Evolutionary conservation across 495 filamentous ascomycete species (phyloP), one percentile per base, ranked within the genome.

Genomic region (Corynascus novoguineensis): DNA sequence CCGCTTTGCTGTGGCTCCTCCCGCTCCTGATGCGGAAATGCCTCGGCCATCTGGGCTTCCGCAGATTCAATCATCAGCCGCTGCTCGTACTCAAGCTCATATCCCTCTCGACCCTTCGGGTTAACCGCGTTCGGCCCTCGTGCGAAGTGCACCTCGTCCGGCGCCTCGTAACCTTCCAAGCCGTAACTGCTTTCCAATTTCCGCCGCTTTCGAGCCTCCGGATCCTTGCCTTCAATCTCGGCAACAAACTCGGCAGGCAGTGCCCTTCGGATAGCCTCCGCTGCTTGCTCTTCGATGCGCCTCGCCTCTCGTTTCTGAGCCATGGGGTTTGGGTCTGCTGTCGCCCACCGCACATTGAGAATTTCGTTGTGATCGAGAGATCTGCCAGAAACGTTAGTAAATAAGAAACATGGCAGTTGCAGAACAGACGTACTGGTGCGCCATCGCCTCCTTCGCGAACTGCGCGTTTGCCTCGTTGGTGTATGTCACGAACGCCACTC

Each of bases 341-440:
- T 97, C 22, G 95, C 93, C 95, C 95, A 99, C 34, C 95, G 79
- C 15, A 99, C 93, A 65, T 99, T 99, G 1, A 98, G 73, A 32
- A 97, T 87, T 71, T 98, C 93, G 56, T 80, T 83, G 61, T 97
- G 86, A 58, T 97, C 95, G 3, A 69, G 58, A 1, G 56, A 54
- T 28, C 57, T 60, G 24, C 3, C 25, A 24, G 0, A 28, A 8
- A 12, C 0, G 47, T 60, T 52, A 57, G 58, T 3, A 2, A 37
- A 50, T 22, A 47, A 19, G 8, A 24, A 75, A 22, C 1, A 11
- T 21, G 5, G 6, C 6, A 1, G 5, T 12, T 7, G 2, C 5
- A n/a, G 19, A 9, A 3, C 5, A 9, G 7, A 53, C 56, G 27
- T 58, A 81, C 68, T 97, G 95, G 60, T 92, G 73, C 4, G 86